Evolutionary conservation across 257 asterid species (phyloP), one percentile per base, ranked within the genome.

Genomic region (Orobanche coerulescens): DNA sequence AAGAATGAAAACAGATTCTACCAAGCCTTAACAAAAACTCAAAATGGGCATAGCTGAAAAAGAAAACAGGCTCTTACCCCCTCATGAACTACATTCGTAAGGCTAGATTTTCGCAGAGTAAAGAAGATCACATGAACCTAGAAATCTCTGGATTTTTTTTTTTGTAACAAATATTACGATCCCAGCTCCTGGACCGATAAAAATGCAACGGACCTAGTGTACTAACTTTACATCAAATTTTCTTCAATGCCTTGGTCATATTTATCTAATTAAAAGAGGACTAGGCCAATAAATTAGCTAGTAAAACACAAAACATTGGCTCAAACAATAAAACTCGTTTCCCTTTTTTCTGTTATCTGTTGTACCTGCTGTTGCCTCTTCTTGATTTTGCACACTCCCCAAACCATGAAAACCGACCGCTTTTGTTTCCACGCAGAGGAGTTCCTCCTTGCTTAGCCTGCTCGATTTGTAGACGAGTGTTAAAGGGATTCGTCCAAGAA

Each of bases 301-400:
- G 53, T 31, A 36, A 61, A 34, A 54, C 69, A 73, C 34, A 33
- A 58, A 48, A 22, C 25, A 58, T 18, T 36, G 71, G 28, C 47
- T 31, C 25, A 33, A 61, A 24, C 68, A 5, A n/a, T 25, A 42
- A 36, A 49, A 46, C 47, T 52, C 24, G 31, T 43, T 5, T n/a
- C 56, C 39, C 54, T 28, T 48, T 24, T 9, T 26, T 39, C 64
- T 67, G 55, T 69, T 61, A 86, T 69, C 78, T 81, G 63, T 54
- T 76, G 72, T 70, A 66, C 66, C 84, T 79, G 67, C 36, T 72
- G 14, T 65, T 75, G 25, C 75, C 49, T 66, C 72, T 77, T 65
- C 90, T 75, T 25, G 85, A 34, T 69, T 81, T 92, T 30, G 80
- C 86, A 68, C 96, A 86, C 71, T 75, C 97, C 54, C 95, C 94